Percentiles rank a stretch among this genome's conserved stretches.
Evolutionary conservation across 495 filamentous ascomycete genomes (phyloP).

Genomic region (Hypoxylon trugodes): DNA sequence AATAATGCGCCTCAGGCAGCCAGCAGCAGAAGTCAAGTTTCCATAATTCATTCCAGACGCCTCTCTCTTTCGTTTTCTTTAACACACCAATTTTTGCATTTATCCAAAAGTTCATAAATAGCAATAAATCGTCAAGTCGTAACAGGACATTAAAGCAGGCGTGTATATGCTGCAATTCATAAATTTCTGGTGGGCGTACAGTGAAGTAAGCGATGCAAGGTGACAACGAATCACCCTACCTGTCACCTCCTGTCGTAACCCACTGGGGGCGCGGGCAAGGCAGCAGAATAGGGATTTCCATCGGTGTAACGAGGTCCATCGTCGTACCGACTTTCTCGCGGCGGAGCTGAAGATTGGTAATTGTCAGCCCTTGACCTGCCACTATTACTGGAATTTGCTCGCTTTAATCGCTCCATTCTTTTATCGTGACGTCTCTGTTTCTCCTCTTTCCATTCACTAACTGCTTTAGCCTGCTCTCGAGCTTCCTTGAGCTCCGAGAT

Average conservation of each 20-base stretch:
- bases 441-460: constrained; percentile 54
- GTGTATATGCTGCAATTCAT: constrained; percentile 21
- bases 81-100: constrained; percentile 12
- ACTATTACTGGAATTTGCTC: constrained; percentile 38
- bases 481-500: constrained; percentile 69
- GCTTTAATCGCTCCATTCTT: constrained; percentile 50
- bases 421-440: constrained; percentile 50
- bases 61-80: too few relatives aligned
- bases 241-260: constrained; percentile 51
- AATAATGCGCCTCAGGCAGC: constrained; percentile 17
- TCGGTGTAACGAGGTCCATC: constrained; percentile 60
- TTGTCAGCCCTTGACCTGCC: constrained; percentile 54
- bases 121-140: constrained; percentile 37
- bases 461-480: constrained; percentile 50
- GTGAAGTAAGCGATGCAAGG: constrained; percentile 10
- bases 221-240: constrained; percentile 16
- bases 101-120: constrained; percentile 19
- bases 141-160: constrained; percentile 14
- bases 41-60: constrained; percentile 12
- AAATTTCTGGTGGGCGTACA: constrained; percentile 1
- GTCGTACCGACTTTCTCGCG: constrained; percentile 45
- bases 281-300: constrained; percentile 60
- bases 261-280: constrained; percentile 54
- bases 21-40: background rate
- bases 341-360: constrained; percentile 48